phyloP scores from a whole-genome alignment of 257 asterid species.

The Cinchona pubescens region DNA sequence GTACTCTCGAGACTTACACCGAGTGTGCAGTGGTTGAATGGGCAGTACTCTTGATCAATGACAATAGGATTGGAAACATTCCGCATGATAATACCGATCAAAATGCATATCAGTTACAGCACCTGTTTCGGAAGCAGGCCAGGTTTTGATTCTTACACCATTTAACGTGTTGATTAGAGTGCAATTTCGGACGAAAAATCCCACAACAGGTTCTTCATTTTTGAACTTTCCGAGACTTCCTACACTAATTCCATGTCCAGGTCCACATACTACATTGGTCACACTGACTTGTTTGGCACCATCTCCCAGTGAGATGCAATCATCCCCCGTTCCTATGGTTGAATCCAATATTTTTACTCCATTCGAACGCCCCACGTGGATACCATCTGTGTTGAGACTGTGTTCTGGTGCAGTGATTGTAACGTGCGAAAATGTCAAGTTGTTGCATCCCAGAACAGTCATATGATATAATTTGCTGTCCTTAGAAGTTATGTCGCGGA shows the following conservation, averaged over 20 bases:
- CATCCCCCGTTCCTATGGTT: conserved; percentile 26
- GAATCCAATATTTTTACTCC: background rate
- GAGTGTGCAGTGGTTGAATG: conserved; percentile 14
- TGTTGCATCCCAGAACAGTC: conserved; percentile 4
- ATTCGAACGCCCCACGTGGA: conserved; percentile 22
- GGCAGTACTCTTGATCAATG: conserved; percentile 32
- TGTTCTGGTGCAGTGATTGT: conserved; percentile 17
- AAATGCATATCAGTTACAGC: conserved; percentile 22
- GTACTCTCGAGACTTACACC: background rate
- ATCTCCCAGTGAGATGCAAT: conserved; percentile 31
- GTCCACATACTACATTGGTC: conserved; percentile 22
- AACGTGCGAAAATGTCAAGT: background rate
- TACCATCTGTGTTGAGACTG: conserved; percentile 30
- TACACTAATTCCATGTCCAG: conserved; percentile 32
- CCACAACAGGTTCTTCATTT: conserved; percentile 22
- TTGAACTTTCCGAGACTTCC: conserved; percentile 27
- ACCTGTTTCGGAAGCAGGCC: conserved; percentile 12
- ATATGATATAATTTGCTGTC: conserved; percentile 19
- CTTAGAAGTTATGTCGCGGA: conserved; percentile 10
- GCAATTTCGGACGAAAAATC: conserved; percentile 19
- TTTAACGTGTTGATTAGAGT: conserved; percentile 12
- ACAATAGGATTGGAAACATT: conserved; percentile 26
- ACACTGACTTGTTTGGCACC: conserved; percentile 16
- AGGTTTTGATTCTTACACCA: conserved; percentile 28
- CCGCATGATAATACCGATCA: conserved; percentile 19